Evolutionary conservation across 768 basidiomycete genomes (phyloP).

Genomic region (Nidula microcarpa): DNA sequence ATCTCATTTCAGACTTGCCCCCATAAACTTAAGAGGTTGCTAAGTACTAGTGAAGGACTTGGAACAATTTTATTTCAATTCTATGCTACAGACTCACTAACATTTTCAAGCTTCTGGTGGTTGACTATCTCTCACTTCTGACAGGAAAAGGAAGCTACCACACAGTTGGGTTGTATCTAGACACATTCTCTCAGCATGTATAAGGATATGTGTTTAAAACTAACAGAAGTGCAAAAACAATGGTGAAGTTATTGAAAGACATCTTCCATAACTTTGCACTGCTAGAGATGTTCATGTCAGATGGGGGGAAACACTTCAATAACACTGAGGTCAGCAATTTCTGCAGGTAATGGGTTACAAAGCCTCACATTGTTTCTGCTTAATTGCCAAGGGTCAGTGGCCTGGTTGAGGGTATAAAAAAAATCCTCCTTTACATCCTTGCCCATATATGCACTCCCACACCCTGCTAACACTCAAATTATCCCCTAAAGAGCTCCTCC

Average conservation of each 20-base stretch:
- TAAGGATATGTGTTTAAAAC: slow-evolving; percentile 26
- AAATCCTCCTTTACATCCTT: slow-evolving; percentile 19
- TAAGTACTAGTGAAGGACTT: too few relatives aligned
- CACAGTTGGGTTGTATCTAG: slow-evolving; percentile 23
- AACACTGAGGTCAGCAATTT: slow-evolving; percentile 20
- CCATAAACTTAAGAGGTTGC: too few relatives aligned
- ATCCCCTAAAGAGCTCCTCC: slow-evolving; percentile 2
- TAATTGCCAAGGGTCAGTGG: slow-evolving; percentile 42
- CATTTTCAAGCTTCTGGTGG: slow-evolving; percentile 34
- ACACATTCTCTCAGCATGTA: slow-evolving; percentile 21
- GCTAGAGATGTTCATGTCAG: slow-evolving; percentile 30
- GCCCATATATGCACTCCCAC: slow-evolving; percentile 25
- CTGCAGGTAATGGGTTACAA: slow-evolving; percentile 16
- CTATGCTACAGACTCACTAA: too few relatives aligned
- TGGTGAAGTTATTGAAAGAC: slow-evolving; percentile 8
- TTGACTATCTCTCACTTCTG: slow-evolving; percentile 29
- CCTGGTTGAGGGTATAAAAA: slow-evolving; percentile 28
- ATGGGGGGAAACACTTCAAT: slow-evolving; percentile 32
- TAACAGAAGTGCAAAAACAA: slow-evolving; percentile 20
- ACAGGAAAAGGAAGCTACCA: slow-evolving; percentile 24
- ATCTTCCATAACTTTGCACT: slow-evolving; percentile 17
- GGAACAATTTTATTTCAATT: too few relatives aligned
- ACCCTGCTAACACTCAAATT: slow-evolving; percentile 3
- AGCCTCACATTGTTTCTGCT: slow-evolving; percentile 16
- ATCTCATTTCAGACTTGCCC: too few relatives aligned